Conservation (phyloP, 2,329 filamentous ascomycete genomes). For the Aspergillus pseudonomiae region DNA sequence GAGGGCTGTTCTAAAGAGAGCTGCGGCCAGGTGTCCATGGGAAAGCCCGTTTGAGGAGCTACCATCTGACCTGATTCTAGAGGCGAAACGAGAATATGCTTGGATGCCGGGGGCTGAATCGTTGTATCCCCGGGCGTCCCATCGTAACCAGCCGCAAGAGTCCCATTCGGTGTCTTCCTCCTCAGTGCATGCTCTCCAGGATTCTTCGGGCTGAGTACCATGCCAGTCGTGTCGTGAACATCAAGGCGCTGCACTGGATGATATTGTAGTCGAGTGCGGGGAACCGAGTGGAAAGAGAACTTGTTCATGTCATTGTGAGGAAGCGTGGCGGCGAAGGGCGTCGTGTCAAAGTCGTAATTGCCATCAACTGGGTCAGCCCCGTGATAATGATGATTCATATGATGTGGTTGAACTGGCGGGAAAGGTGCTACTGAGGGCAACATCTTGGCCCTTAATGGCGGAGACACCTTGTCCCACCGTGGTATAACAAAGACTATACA, state of each 20-base stretch:
- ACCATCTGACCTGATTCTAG: conserved; percentile 45
- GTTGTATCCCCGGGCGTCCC: conserved; percentile 74
- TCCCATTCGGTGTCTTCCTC: conserved; percentile 93
- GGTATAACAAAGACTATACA: conserved; percentile 2
- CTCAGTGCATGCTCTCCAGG: conserved; percentile 74
- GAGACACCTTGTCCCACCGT: conserved; percentile 15
- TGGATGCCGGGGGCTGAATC: conserved; percentile 73
- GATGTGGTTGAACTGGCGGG: conserved; percentile 47
- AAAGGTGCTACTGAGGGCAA: conserved; percentile 52
- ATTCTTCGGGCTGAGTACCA: conserved; percentile 27
- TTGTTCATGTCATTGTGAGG: conserved; percentile 32
- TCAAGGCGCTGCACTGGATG: conserved; percentile 44
- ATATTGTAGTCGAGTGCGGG: conserved; percentile 39
- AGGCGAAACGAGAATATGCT: conserved; percentile 78
- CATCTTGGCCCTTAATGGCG: conserved; percentile 41
- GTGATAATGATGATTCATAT: conserved; percentile 37
- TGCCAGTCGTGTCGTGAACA: conserved; percentile 29
- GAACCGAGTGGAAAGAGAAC: conserved; percentile 30
- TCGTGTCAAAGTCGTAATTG: conserved; percentile 36
- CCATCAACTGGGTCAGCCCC: conserved; percentile 33
- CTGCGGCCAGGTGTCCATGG: conserved; percentile 38
- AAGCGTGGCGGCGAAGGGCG: conserved; percentile 24
- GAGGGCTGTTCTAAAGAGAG: conserved; percentile 32
- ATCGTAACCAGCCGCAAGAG: conserved; percentile 88
- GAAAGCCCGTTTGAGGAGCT: conserved; percentile 34